Conservation (phyloP, 768 basidiomycete genomes). For the Ramaria sp. region DNA sequence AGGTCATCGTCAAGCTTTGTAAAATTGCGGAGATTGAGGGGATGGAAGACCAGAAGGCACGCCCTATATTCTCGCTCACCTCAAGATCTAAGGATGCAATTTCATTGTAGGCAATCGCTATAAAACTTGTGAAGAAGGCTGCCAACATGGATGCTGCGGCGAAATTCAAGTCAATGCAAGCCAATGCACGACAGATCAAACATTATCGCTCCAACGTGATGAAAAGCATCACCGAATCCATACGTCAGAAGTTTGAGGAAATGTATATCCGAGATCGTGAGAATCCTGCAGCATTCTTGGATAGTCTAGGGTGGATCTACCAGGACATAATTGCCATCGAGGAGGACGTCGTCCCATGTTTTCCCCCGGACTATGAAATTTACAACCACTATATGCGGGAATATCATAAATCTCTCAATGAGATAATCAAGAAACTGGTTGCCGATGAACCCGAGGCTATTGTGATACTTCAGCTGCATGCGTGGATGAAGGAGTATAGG, state of each 20-base stretch:
- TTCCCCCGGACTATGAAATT: constrained; percentile 89
- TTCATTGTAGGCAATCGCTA: constrained; percentile 67
- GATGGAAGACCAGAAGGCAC: constrained; percentile 86
- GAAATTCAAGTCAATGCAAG: constrained; percentile 89
- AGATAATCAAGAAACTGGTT: constrained; percentile 58
- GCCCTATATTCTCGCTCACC: background rate
- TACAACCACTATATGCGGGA: constrained; percentile 73
- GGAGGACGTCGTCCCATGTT: constrained; percentile 79
- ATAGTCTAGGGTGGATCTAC: constrained; percentile 81
- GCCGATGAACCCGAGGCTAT: constrained; percentile 78
- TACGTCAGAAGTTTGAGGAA: constrained; percentile 58
- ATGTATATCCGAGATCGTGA: constrained; percentile 52
- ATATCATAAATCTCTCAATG: constrained; percentile 81
- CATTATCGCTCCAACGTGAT: constrained; percentile 88
- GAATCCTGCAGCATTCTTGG: constrained; percentile 65
- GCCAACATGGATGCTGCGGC: constrained; percentile 88
- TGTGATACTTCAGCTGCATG: constrained; percentile 72
- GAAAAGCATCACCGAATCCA: constrained; percentile 69
- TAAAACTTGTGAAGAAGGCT: constrained; percentile 88
- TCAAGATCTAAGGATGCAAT: constrained; percentile 3
- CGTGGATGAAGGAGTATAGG: constrained; percentile 95
- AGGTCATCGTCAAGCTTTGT: constrained; percentile 83
- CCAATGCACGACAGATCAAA: constrained; percentile 86
- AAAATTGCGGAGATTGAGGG: constrained; percentile 94
- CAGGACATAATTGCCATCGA: constrained; percentile 92